Base-by-base conservation (phyloP, 768 basidiomycete species). In the Collybia nuda region DNA sequence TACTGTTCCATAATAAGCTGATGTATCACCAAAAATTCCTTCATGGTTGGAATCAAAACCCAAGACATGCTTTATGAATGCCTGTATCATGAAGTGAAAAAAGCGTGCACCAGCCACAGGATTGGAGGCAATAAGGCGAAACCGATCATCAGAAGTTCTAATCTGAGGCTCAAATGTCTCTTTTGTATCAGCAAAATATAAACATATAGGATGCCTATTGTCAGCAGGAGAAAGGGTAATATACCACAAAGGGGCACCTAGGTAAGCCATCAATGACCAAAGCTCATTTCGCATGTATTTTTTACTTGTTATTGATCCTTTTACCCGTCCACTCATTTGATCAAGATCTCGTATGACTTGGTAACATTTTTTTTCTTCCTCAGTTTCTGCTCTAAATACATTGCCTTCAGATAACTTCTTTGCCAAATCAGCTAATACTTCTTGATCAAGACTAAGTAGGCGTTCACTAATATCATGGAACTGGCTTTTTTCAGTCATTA, bases 341-440 rank as follows among this genome's bases (percentile, higher is more conserved):
- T 77, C 70, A 0, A 76, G 24, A 36, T 72, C 61, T 9, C 58
- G 29, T 0, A 77, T 37, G 0, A 77, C 26, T 0, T 59, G 41
- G 46, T 67, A 75, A 40, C 71, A 74, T 0, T 44, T 26, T 28
- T 66, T 67, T 51, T 76, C 75, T 6, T 37, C 62, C 0, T 69
- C 63, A 0, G 62, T 67, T 17, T 51, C 41, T 1, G 63, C 63
- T 36, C 51, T 55, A 0, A 67, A 57, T 22, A 48, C 1, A 4
- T 67, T 60, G 0, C 66, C 66, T 1, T 56, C 48, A 11, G 44
- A n/a, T 45, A 72, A 46, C 6, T 63, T 18, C 14, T 56, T 44
- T 0, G 59, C 44, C 0, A 72, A 38, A 14, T 48, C 26, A 0
- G 14, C 26, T 0, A 70, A 42, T 3, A 63, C 56, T 36, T 19